Evolutionary conservation across 768 basidiomycete genomes (phyloP), one percentile per base, ranked within the genome.

Genomic region (Hysterangium stoloniferum): DNA sequence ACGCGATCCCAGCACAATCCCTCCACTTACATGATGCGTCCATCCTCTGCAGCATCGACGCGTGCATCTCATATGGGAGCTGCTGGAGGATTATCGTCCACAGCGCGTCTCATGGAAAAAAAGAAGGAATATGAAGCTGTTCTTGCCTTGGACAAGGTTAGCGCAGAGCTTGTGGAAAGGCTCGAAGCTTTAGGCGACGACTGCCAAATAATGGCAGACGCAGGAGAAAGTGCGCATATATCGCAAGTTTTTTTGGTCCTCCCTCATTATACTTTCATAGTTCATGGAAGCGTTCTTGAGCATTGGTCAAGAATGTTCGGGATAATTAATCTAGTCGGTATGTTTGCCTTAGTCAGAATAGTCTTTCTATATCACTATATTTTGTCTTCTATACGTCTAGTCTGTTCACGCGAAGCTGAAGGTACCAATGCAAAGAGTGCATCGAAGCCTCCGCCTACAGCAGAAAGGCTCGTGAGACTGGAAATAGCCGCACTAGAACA

Each of bases 91-190:
- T 28, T 41, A 28, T 48, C 53, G 5, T 52, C 53, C 4, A 36
- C 17, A 24, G 48, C 53, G 15, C 82, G 80, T 56, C 72, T 86
- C 37, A 48, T 72, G 2, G 86, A 89, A 59, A 88, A 88, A 70
- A 88, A 86, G 69, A 88, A 86, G 60, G 86, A 89, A 62, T 78
- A 71, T 49, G 85, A 87, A 48, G 84, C 83, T 0, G 82, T 87
- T 22, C 73, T 77, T 19, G 86, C 86, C 1, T 69, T 89, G 4
- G 83, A 87, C 59, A 70, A 72, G 48, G 78, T 82, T 0, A 82
- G 78, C 48, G 64, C 75, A 5, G 63, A 80, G 29, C 85, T 82
- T 59, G 71, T 84, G 2, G 76, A 80, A 61, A 76, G 85, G 6
- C 77, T 88, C 35, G 79, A 82, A 56, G 78, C 72, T 5, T 68